Conservation (phyloP, 2,329 filamentous ascomycete species). For the Arachnomyces sp. region DNA sequence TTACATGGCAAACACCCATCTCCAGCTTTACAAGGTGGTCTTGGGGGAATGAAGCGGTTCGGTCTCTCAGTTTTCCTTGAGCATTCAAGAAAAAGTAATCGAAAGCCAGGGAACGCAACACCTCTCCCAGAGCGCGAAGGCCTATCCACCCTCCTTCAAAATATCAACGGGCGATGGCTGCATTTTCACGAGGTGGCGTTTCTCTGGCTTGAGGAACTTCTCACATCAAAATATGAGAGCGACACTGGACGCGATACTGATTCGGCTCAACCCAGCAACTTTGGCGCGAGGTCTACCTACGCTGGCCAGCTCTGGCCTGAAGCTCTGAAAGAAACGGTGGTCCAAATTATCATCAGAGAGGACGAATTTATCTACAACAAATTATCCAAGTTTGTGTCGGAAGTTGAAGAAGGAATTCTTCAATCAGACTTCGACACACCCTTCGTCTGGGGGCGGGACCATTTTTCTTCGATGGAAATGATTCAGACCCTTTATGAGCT, state of each 20-base stretch:
- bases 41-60: conserved; percentile 38
- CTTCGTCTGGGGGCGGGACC: conserved; percentile 22
- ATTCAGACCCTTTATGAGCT: conserved; percentile 57
- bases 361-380: conserved; percentile 46
- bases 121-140: conserved; percentile 31
- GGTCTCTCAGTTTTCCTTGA: conserved; percentile 50
- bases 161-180: conserved; percentile 40
- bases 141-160: conserved; percentile 33
- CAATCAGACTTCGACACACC: conserved; percentile 9
- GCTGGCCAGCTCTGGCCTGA: conserved; percentile 47
- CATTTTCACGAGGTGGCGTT: conserved; percentile 46
- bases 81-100: conserved; percentile 41
- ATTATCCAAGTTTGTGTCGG: conserved; percentile 27
- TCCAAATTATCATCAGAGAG: conserved; percentile 44
- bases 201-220: conserved; percentile 44
- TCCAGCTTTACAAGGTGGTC: conserved; percentile 35
- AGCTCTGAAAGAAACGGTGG: conserved; percentile 46
- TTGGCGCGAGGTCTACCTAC: conserved; percentile 40
- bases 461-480: conserved; percentile 42
- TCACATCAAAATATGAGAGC: conserved; percentile 33
- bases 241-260: conserved; percentile 5
- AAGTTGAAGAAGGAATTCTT: conserved; percentile 23
- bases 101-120: conserved; percentile 32
- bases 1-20: conserved; percentile 43
- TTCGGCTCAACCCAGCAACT: conserved; percentile 10